Conservation (phyloP, 805 yeast genomes). For the Cyberlindnera saturnus region DNA sequence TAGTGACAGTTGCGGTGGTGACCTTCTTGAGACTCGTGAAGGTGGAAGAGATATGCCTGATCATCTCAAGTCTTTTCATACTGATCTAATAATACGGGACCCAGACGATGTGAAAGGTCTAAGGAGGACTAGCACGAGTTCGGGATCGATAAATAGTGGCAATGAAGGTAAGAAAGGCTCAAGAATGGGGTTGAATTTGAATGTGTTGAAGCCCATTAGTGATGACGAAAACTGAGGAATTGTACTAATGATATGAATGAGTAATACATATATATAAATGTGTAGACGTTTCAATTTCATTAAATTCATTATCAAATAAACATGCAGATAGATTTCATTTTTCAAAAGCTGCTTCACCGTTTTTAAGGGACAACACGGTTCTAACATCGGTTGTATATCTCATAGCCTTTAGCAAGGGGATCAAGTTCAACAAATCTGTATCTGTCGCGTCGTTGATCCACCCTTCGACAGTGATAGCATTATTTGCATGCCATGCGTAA, state of each 20-base stretch:
- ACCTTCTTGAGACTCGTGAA: not conserved
- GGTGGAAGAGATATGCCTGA: not conserved
- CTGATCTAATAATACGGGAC: not conserved
- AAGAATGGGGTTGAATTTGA: slow-evolving; percentile 45
- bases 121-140: slow-evolving; percentile 1
- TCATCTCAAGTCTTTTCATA: not conserved
- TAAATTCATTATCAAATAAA: not conserved
- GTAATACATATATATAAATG: not conserved
- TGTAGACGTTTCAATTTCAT: not conserved
- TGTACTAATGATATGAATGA: not conserved
- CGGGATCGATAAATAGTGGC: not conserved
- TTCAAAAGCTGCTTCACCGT: slow-evolving; percentile 63
- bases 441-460: slow-evolving; percentile 98
- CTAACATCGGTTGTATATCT: slow-evolving; percentile 83
- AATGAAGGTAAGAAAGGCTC: not conserved
- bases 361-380: slow-evolving; percentile 63
- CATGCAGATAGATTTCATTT: slow-evolving; percentile 3
- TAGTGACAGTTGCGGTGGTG: not conserved
- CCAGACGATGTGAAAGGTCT: not conserved
- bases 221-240: not conserved
- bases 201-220: slow-evolving; percentile 57
- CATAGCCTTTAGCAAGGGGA: slow-evolving; percentile 75
- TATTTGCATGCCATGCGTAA: slow-evolving; percentile 75
- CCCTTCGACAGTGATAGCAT: slow-evolving; percentile 92
- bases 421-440: slow-evolving; percentile 67